Percentiles rank a stretch among this genome's conserved stretches.
These are phyloP conservation scores for Yamadazyma aaseri DNA, from an alignment of 1,139 yeast genomes.

Conservation along the genomic window DNA sequence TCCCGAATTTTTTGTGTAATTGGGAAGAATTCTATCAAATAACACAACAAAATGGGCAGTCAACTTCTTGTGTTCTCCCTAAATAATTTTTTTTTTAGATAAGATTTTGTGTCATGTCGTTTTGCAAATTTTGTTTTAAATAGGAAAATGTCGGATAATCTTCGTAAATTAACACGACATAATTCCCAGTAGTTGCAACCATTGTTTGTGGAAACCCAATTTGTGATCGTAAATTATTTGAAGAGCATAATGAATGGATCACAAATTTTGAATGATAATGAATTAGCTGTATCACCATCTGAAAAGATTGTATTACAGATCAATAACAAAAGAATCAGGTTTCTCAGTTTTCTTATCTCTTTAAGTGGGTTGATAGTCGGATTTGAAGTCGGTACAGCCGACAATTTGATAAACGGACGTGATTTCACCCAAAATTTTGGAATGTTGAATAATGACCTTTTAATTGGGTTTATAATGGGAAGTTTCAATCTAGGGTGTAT, in stretches of 20 bases:
- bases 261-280: too few relatives aligned
- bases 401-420: conserved; percentile 18
- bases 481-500: conserved; percentile 30
- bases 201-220: too few relatives aligned
- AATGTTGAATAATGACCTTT: neutral
- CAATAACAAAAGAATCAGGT: conserved; percentile 1
- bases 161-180: too few relatives aligned
- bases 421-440: conserved; percentile 11
- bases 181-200: too few relatives aligned
- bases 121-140: neutral
- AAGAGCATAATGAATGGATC: too few relatives aligned
- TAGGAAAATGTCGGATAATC: too few relatives aligned
- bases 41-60: too few relatives aligned
- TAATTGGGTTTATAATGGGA: conserved; percentile 25
- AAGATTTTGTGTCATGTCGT: conserved; percentile 13
- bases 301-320: too few relatives aligned
- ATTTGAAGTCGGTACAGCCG: conserved; percentile 37
- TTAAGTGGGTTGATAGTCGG: conserved; percentile 29
- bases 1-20: too few relatives aligned
- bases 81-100: conserved; percentile 10
- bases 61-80: conserved; percentile 3
- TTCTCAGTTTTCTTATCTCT: conserved; percentile 11
- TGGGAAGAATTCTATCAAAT: too few relatives aligned
- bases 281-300: too few relatives aligned
- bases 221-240: too few relatives aligned